These are phyloP conservation scores for Candida railenensis DNA, from an alignment of 805 yeast species.

Conservation along the genomic window DNA sequence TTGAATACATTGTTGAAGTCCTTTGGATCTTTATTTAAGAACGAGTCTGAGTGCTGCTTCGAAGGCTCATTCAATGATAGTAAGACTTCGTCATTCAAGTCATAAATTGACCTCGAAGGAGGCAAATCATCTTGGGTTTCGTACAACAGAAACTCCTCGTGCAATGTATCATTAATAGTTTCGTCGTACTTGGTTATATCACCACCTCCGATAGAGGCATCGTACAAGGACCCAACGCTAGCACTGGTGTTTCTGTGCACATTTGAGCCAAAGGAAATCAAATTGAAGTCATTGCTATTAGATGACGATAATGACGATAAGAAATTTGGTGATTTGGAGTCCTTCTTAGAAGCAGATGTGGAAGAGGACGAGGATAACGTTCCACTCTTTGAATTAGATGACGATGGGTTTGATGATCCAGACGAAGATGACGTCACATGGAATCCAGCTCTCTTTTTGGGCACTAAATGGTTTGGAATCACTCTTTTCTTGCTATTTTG, in stretches of 20 bases:
- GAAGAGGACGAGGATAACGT: conserved; percentile 18
- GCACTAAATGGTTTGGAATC: conserved; percentile 42
- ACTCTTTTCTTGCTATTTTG: conserved; percentile 32
- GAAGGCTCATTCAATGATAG: conserved; percentile 35
- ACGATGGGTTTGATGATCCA: conserved; percentile 10
- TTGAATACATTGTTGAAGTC: conserved; percentile 46
- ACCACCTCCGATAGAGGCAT: conserved; percentile 14
- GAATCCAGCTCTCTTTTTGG: conserved; percentile 40
- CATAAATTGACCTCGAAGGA: conserved; percentile 51
- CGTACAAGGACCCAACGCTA: conserved; percentile 20
- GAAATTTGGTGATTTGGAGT: background rate
- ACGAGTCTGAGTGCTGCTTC: conserved; percentile 34
- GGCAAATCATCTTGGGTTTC: conserved; percentile 40
- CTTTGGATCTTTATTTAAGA: conserved; percentile 47
- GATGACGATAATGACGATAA: conserved; percentile 1
- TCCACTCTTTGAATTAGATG: conserved; percentile 14
- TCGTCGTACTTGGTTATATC: conserved; percentile 26
- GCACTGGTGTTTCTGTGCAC: conserved; percentile 11
- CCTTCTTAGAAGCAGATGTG: conserved; percentile 10
- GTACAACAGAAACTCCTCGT: conserved; percentile 26
- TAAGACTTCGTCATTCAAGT: conserved; percentile 44
- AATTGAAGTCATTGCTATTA: conserved; percentile 25
- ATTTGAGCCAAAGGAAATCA: conserved; percentile 35
- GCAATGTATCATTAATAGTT: conserved; percentile 26
- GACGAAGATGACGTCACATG: conserved; percentile 26